Conservation (phyloP, 2,329 filamentous ascomycete genomes). For the Aspergillus fumigatus region DNA sequence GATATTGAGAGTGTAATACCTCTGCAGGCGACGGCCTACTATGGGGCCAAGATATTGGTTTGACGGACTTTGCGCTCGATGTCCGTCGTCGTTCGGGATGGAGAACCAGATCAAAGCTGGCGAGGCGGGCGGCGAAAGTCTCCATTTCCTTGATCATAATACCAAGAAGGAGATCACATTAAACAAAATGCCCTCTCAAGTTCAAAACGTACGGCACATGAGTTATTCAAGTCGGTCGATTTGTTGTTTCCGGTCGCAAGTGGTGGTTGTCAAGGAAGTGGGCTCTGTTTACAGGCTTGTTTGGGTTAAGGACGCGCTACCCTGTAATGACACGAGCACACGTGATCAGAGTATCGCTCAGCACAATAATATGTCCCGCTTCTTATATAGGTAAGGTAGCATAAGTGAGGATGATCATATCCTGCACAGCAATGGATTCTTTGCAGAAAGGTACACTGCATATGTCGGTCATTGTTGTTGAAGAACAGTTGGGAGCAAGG, state of each 20-base stretch:
- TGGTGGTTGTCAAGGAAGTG: not conserved
- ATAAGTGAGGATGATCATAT: not conserved
- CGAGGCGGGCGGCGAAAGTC: slow-evolving; percentile 70
- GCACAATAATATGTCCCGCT: not conserved
- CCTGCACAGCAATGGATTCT: not conserved
- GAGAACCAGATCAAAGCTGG: slow-evolving; percentile 68
- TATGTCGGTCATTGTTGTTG: not conserved
- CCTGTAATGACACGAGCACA: slow-evolving; percentile 11
- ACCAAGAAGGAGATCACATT: not conserved
- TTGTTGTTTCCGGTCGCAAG: not conserved
- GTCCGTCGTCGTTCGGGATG: slow-evolving; percentile 62
- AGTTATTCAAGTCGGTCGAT: not conserved
- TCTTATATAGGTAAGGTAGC: not conserved
- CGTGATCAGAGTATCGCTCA: slow-evolving; percentile 4
- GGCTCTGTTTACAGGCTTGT: slow-evolving; percentile 21
- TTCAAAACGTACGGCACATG: not conserved
- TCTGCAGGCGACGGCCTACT: slow-evolving; percentile 60
- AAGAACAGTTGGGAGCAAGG: not conserved
- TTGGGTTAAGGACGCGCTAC: slow-evolving; percentile 19
- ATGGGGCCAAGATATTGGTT: slow-evolving; percentile 70
- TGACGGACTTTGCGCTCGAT: slow-evolving; percentile 59
- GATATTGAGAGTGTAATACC: slow-evolving; percentile 40
- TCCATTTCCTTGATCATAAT: slow-evolving; percentile 43
- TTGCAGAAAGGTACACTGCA: not conserved
- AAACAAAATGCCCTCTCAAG: not conserved